Evolutionary conservation across 73 alveolate genomes (phyloP), one percentile per base, ranked within the genome.

Genomic region (Blepharisma stoltei): DNA sequence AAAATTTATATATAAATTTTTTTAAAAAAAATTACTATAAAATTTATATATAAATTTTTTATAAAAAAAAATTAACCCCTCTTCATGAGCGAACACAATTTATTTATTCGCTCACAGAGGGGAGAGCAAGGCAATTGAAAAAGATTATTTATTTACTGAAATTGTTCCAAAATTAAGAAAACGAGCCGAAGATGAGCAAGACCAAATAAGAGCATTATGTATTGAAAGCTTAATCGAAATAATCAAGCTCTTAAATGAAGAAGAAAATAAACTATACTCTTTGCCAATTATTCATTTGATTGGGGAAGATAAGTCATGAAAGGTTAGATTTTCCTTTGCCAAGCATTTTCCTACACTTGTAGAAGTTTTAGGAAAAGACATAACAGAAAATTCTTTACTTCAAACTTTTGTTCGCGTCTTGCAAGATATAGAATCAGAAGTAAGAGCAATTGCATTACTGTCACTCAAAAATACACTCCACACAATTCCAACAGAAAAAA

Each of bases 261-360:
- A 92, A 52, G 99, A 96, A 53, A 94, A 93, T 71, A 93, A 92
- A 71, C 85, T 87, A 25, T 88, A 94, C 83, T 88, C 92, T 60
- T 88, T 96, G 38, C 98, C 97, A 38, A 85, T 94, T n/a, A 92
- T 94, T 45, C 84, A 87, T 32, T 88, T 90, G 32, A 93, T 96
- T 18, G 97, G 98, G 8, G 97, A 94, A 76, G 99, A 96, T 88
- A 96, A 94, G 80, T 92, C 98, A 41, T 96, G 99, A 98, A 96
- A 95, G 81, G 99, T 96, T 50, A 81, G 99, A 81, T 88, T 91
- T 53, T 95, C 95, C 53, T 89, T 96, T 71, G 95, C 98, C 46
- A 92, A 91, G 86, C 88, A 90, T 80, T 96, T 87, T 71, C 98
- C 98, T 71, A 98, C 95, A 76, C 88, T 96, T 27, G 97, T 97